Percentiles rank a stretch among this genome's conserved stretches.
Evolutionary conservation across 345 rosid species (phyloP).

Genomic region (Salix exigua): DNA sequence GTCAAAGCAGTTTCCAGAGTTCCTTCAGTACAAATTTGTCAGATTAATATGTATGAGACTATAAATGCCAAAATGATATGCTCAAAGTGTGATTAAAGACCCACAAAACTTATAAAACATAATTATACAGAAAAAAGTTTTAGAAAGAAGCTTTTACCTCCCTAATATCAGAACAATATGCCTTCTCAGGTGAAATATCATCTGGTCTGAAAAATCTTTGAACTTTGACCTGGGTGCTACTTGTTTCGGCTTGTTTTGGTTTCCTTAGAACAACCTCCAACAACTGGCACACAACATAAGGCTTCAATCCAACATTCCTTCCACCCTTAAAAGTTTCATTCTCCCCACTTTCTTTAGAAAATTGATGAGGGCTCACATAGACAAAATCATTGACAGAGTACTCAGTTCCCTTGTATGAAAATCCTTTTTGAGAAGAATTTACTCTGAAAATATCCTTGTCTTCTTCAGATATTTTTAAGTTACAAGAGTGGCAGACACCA

Average conservation of each 20-base stretch:
- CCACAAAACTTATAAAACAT: background rate
- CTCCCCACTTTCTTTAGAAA: constrained; percentile 13
- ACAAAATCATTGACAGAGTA: constrained; percentile 26
- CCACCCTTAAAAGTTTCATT: constrained; percentile 25
- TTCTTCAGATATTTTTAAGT: constrained; percentile 14
- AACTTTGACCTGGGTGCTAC: constrained; percentile 17
- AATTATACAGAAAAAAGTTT: background rate
- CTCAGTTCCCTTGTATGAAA: constrained; percentile 15
- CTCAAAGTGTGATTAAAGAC: background rate
- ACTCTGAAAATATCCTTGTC: constrained; percentile 16
- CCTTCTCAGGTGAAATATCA: constrained; percentile 30
- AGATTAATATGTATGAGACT: background rate
- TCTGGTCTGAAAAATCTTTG: constrained; percentile 31
- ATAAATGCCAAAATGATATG: background rate
- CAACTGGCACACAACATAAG: constrained; percentile 27
- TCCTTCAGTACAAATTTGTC: background rate
- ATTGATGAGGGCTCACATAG: constrained; percentile 19
- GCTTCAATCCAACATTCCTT: constrained; percentile 23
- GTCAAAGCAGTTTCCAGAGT: background rate
- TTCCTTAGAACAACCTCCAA: constrained; percentile 13
- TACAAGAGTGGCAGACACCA: constrained; percentile 24
- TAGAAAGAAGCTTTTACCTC: constrained; percentile 14
- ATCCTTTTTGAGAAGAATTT: constrained; percentile 15
- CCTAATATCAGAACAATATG: constrained; percentile 27
- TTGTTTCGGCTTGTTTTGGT: background rate